Evolutionary conservation across 2,329 filamentous ascomycete species (phyloP).

Genomic region (Cucurbitaria berberidis): DNA sequence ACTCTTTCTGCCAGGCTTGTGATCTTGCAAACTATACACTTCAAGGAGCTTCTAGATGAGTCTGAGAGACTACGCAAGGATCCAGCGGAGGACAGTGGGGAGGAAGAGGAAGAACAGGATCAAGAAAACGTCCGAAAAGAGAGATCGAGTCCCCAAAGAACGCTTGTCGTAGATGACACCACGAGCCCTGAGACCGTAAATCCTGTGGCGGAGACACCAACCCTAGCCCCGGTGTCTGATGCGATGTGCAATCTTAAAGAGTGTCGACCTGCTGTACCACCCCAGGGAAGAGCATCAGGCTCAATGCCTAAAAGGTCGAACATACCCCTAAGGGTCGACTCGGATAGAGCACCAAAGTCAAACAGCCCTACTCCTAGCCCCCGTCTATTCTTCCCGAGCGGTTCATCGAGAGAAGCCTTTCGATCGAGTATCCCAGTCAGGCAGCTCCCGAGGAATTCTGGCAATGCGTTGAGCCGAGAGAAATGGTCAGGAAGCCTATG

Average conservation of each 20-base stretch:
- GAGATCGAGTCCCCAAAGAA: not conserved
- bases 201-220: not conserved
- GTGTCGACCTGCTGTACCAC: too few species aligned
- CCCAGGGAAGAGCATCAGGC: too few species aligned
- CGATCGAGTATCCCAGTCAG: not conserved
- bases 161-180: too few species aligned
- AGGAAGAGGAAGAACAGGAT: not conserved
- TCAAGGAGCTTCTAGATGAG: slow-evolving; percentile 3
- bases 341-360: too few species aligned
- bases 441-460: not conserved
- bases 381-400: slow-evolving; percentile 1
- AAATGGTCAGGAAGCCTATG: not conserved
- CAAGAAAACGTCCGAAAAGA: not conserved
- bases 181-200: too few species aligned
- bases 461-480: slow-evolving; percentile 2
- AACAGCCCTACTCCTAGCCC: too few species aligned
- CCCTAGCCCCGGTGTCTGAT: too few species aligned
- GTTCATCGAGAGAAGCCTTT: not conserved
- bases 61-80: not conserved
- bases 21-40: slow-evolving; percentile 13
- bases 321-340: too few species aligned
- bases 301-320: too few species aligned
- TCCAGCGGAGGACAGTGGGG: not conserved
- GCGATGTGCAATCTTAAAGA: too few species aligned
- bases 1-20: slow-evolving; percentile 1